phyloP scores from a whole-genome alignment of 257 asterid species.

The Plantago ovata region DNA sequence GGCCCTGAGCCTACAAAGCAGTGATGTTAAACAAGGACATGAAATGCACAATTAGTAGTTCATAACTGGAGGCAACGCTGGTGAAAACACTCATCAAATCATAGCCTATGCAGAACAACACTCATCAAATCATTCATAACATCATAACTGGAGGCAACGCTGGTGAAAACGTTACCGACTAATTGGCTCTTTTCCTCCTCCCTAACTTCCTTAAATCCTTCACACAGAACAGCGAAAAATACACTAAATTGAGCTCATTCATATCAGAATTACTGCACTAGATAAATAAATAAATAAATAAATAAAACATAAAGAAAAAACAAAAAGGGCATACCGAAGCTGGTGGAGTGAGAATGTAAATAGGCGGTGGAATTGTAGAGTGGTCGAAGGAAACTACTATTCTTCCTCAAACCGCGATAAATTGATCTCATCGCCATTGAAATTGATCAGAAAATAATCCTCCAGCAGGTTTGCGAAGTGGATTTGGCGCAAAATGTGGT shows the following conservation, averaged over 20 bases:
- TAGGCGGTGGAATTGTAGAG: conserved; percentile 32
- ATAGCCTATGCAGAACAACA: conserved; percentile 81
- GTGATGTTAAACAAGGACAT: conserved; percentile 11
- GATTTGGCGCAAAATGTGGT: too few relatives aligned
- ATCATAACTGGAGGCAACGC: conserved; percentile 84
- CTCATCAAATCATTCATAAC: conserved; percentile 95
- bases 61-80: too few relatives aligned
- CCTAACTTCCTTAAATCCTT: conserved; percentile 77
- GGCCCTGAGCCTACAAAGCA: background rate
- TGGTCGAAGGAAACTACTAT: conserved; percentile 26
- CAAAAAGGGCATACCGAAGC: conserved; percentile 54
- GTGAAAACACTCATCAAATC: conserved; percentile 21
- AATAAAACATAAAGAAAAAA: conserved; percentile 1
- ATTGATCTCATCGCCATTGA: conserved; percentile 61
- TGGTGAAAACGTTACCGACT: conserved; percentile 86
- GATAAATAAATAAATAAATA: too few relatives aligned
- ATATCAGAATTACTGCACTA: background rate
- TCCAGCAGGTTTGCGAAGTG: too few relatives aligned
- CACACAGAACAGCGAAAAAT: conserved; percentile 2
- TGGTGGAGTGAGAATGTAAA: conserved; percentile 83
- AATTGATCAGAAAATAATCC: too few relatives aligned
- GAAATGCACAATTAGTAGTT: conserved; percentile 10
- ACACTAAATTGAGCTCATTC: background rate
- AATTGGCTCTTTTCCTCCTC: conserved; percentile 83
- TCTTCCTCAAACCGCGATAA: conserved; percentile 46